These are phyloP conservation scores for Guillardia theta DNA, from an alignment of 78 protist genomes.

Conservation along the genomic window DNA sequence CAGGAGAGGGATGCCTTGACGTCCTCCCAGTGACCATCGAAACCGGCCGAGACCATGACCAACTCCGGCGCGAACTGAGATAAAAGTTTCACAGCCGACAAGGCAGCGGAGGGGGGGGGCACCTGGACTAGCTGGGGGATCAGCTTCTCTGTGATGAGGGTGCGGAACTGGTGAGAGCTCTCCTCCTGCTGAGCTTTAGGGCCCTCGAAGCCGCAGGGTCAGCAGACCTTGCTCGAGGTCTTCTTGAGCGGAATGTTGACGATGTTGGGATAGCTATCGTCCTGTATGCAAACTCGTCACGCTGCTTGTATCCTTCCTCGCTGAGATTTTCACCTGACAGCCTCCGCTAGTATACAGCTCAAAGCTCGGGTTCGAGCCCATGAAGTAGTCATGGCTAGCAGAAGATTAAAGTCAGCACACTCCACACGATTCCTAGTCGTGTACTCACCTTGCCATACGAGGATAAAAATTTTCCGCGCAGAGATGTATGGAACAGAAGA, in stretches of 20 bases:
- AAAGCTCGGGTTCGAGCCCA: neutral
- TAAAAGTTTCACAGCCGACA: neutral
- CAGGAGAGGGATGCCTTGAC: too few relatives aligned
- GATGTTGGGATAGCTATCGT: neutral
- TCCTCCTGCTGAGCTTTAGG: too few relatives aligned
- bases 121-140: neutral
- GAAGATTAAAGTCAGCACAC: neutral
- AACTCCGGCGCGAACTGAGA: neutral
- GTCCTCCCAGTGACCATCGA: slow-evolving; percentile 34
- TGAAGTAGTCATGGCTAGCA: neutral
- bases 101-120: neutral
- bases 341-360: too few relatives aligned
- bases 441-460: neutral
- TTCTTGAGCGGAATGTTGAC: neutral
- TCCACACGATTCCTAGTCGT: neutral
- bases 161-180: too few relatives aligned
- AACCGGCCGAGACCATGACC: slow-evolving; percentile 6
- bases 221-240: slow-evolving; percentile 17
- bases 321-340: too few relatives aligned
- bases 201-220: neutral
- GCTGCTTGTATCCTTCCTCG: neutral
- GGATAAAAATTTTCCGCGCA: neutral
- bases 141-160: neutral
- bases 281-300: too few relatives aligned
- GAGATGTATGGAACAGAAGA: neutral